Base-by-base conservation (phyloP, 2,329 filamentous ascomycete genomes). In the Biscogniauxia mediterranea region DNA sequence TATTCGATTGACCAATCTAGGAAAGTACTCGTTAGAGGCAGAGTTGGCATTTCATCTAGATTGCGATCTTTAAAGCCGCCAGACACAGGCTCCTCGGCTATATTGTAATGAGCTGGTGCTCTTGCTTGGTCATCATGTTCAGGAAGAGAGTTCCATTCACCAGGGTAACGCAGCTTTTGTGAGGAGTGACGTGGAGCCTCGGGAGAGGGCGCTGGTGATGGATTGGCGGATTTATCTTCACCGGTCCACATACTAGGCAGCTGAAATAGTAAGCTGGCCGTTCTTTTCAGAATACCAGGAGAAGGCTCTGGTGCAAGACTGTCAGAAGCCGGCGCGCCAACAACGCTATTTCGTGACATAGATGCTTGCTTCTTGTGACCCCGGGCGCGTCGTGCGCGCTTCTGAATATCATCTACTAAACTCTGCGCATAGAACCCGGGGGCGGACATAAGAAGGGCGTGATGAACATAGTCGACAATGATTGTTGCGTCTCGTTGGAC, bases 1-100 rank as follows among this genome's bases (percentile, higher is more conserved):
- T 99, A 98, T 75, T 94, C 94, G 52, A 95, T 93, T 3, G 93
- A 97, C 93, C 94, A 99, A 65, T 97, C 92, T 64, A 97, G 83
- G 75, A 98, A 96, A 8, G 84, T 88, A 73, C 93, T 97, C 62
- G 85, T 84, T 19, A 99, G 76, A 1, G 95, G 95, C 26, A 98
- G 83, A 13, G 75, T 77, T 1, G 91, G 89, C 9, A 80, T 69
- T 57, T 85, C 79, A 0, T 82, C 80, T 28, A 85, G 74, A 62
- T 88, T 83, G 61, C 89, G 85, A 56, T 86, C 80, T 65, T 85
- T 79, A 71, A 90, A 97, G 0, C 88, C 85, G 11, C 91, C 89
- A 3, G 93, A 93, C n/a, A 88, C 84, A 0, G 95, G 94, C 64
- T 92, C 87, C 63, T 86, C 87, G 7, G 91, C 90, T 56, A 88